These are phyloP conservation scores for Naegleria gruberi DNA, from an alignment of 208 protist species.

Conservation along the genomic window DNA sequence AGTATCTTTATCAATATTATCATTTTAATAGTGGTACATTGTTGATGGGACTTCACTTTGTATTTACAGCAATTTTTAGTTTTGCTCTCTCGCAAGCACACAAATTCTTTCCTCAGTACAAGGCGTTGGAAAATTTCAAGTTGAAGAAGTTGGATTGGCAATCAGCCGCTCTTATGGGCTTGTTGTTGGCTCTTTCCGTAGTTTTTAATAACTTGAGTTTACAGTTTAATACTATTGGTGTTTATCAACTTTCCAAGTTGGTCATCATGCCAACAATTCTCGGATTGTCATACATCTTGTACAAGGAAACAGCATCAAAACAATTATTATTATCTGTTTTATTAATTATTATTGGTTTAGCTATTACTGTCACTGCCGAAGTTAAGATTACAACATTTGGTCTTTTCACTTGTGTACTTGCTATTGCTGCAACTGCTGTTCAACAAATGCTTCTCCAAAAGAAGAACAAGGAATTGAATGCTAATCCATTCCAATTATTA, in stretches of 20 bases:
- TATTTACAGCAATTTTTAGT: not conserved
- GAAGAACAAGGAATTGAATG: slow-evolving; percentile 66
- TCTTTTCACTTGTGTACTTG: slow-evolving; percentile 49
- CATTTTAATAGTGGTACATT: not conserved
- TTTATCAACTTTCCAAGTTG: slow-evolving; percentile 72
- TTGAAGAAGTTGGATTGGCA: slow-evolving; percentile 41
- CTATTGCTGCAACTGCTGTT: slow-evolving; percentile 63
- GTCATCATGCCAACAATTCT: slow-evolving; percentile 63
- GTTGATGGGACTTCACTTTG: not conserved
- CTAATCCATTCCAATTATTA: slow-evolving; percentile 67
- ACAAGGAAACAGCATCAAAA: slow-evolving; percentile 47
- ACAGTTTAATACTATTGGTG: slow-evolving; percentile 59
- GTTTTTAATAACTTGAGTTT: slow-evolving; percentile 72
- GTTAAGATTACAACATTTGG: slow-evolving; percentile 53
- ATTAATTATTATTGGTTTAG: slow-evolving; percentile 60
- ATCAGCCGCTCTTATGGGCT: slow-evolving; percentile 52
- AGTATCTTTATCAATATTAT: not conserved
- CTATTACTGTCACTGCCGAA: slow-evolving; percentile 58
- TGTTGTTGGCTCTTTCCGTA: slow-evolving; percentile 62
- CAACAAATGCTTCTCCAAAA: slow-evolving; percentile 75
- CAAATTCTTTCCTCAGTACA: not conserved
- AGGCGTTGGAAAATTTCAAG: slow-evolving; percentile 30
- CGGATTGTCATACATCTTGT: slow-evolving; percentile 47
- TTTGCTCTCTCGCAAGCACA: not conserved
- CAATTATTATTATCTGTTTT: slow-evolving; percentile 54